Base-by-base conservation (phyloP, 306 rosid genomes). In the Gillenia trifoliata region DNA sequence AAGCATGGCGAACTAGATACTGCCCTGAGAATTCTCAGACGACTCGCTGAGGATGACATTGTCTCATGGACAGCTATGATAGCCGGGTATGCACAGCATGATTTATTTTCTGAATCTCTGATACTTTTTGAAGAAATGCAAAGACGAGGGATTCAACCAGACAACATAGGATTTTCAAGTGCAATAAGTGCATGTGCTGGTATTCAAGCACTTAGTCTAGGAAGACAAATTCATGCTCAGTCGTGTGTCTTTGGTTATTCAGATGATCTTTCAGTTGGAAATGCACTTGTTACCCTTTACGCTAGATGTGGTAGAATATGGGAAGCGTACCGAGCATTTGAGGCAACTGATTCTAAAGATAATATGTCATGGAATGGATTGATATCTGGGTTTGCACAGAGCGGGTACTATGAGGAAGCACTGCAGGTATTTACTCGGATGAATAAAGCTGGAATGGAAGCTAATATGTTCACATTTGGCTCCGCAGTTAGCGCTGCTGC, bases 51-150 rank as follows among this genome's bases (percentile, higher is more conserved):
- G 54, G 76, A 89, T 1, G 98, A 93, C 59, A 85, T 88, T 64
- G 92, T 91, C 68, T 88, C 96, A 2, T 91, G 98, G 96, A 91
- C 98, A 67, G 92, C 98, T 65, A 89, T 93, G 98, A 84, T 93
- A 78, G 88, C 97, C 29, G 98, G 98, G 61, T 89, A 87, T 78
- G 79, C 89, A 70, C 93, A 88, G 34, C 90, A 93, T 79, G 86
- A 83, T 82, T 83, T 83, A 86, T 88, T 86, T 78, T 26, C 71
- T 5, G 84, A 88, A 76, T 97, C 98, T 75, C 93, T 91, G 60
- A 66, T 68, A 33, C 88, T 91, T 72, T 91, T 91, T 70, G 70
- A 82, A 79, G 96, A 87, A 86, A 91, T 93, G 98, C 81, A 71
- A 76, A 72, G 78, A 71, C 83, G 77, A 72, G 90, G 97, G 73